Evolutionary conservation across 2,329 filamentous ascomycete species (phyloP), one percentile per base, ranked within the genome.

Genomic region (Trichophyton schoenleinii): DNA sequence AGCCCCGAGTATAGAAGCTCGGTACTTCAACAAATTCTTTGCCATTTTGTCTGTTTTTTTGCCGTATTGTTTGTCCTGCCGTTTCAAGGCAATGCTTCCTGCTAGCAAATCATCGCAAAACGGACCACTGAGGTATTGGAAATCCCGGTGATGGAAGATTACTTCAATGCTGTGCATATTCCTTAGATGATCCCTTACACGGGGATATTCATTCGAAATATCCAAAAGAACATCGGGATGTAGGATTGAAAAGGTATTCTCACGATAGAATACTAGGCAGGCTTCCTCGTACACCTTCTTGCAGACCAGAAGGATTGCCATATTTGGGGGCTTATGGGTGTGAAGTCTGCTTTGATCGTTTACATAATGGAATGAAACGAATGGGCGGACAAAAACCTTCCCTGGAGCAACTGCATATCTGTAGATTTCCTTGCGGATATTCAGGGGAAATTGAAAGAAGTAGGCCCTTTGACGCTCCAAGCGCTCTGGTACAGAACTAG

Each of bases 201-300:
- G 63, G 9, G 63, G 41, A 34, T 63, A 60, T 34, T 62, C 58
- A 6, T 25, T 31, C 6, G 60, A 34, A 8, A 62, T 59, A 2
- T 58, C 59, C 36, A 64, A 61, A 5, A 68, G 57, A 22, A 67
- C 18, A 42, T 67, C 66, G 1, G 64, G 62, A 31, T 66, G 64
- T 18, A 67, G 60, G 25, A 67, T 55, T 13, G 65, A 67, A 61
- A 68, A 67, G 48, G 53, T 65, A 59, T 67, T 68, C 34, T 67
- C 67, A 9, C 53, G n/a, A 34, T 66, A 63, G 44, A 65, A 67
- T 18, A 66, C 63, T 18, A 59, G 63, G 42, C 58, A 61, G 18
- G 63, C 64, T 60, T 68, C 66, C 9, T 63, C 18, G 58, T 68
- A 64, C 42, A 66, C 53, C 44, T 60, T 48, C 41, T 62, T 65